These are phyloP conservation scores for Neurospora discreta DNA, from an alignment of 495 filamentous ascomycete species.

Conservation along the genomic window DNA sequence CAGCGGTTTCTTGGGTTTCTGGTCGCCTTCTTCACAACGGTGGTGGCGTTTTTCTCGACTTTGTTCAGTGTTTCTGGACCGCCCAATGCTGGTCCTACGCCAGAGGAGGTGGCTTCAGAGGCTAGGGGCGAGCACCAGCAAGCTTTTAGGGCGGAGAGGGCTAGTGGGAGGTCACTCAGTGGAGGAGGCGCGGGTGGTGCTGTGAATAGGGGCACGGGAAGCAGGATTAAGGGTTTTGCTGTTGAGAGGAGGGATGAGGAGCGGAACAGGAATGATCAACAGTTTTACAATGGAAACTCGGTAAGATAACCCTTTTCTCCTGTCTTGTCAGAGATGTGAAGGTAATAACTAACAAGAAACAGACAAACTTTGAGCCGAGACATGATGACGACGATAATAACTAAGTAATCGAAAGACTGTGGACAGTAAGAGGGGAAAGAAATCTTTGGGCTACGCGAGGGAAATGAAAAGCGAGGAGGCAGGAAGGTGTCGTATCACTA, in stretches of 20 bases:
- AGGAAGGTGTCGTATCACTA: not conserved
- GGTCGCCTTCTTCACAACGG: conserved; percentile 31
- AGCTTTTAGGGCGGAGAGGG: not conserved
- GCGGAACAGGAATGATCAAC: conserved; percentile 38
- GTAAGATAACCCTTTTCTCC: conserved; percentile 31
- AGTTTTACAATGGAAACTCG: conserved; percentile 86
- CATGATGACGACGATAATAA: conserved; percentile 45
- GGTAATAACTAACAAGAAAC: conserved; percentile 1
- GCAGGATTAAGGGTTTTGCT: conserved; percentile 18
- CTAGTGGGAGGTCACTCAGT: not conserved
- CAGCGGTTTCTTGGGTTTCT: conserved; percentile 44
- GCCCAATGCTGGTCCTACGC: not conserved
- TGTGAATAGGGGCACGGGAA: not conserved
- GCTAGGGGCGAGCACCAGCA: not conserved
- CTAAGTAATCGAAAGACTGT: not conserved
- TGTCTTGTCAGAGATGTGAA: too few species aligned
- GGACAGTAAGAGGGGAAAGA: not conserved
- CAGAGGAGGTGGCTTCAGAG: conserved; percentile 1
- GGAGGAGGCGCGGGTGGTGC: not conserved
- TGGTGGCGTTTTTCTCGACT: conserved; percentile 24
- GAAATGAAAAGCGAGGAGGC: not conserved
- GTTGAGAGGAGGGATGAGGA: conserved; percentile 6
- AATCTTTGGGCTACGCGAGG: not conserved
- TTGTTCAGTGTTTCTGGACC: conserved; percentile 12
- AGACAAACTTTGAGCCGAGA: conserved; percentile 70